phyloP scores from a whole-genome alignment of 2,329 filamentous ascomycete genomes.

The Didymellaceae sp. region DNA sequence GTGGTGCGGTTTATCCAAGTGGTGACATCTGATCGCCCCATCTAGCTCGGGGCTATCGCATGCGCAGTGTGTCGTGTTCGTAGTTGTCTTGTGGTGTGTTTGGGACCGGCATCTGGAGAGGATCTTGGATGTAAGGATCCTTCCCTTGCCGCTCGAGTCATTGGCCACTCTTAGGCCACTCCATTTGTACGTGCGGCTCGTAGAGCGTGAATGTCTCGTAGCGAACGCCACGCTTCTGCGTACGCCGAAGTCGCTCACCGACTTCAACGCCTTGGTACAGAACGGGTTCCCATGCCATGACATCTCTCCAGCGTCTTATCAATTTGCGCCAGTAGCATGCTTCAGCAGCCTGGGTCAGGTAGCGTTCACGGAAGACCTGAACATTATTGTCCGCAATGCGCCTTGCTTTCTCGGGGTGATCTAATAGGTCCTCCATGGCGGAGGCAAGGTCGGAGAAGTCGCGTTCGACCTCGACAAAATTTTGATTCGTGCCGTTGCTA shows the following conservation, averaged over 20 bases:
- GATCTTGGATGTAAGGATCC: slow-evolving; percentile 4
- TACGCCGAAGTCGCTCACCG: slow-evolving; percentile 26
- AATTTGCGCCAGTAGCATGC: slow-evolving; percentile 40
- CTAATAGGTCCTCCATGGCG: slow-evolving; percentile 39
- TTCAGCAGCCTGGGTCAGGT: slow-evolving; percentile 42
- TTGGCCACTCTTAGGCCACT: slow-evolving; percentile 11
- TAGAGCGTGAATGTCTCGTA: slow-evolving; percentile 42
- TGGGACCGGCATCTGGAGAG: slow-evolving; percentile 1
- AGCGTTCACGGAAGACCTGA: slow-evolving; percentile 39
- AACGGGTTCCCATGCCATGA: slow-evolving; percentile 31
- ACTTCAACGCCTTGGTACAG: slow-evolving; percentile 32
- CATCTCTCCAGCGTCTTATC: slow-evolving; percentile 19
- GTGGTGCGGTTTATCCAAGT: background rate
- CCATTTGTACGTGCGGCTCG: slow-evolving; percentile 8
- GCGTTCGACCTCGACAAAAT: slow-evolving; percentile 45
- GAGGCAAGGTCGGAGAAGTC: slow-evolving; percentile 42
- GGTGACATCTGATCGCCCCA: background rate
- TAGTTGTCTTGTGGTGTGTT: background rate
- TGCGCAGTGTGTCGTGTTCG: slow-evolving; percentile 11
- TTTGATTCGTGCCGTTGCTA: slow-evolving; percentile 39
- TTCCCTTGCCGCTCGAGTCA: slow-evolving; percentile 2
- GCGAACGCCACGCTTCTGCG: slow-evolving; percentile 36
- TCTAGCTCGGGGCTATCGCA: background rate
- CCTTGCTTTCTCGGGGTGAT: slow-evolving; percentile 42
- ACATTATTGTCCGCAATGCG: slow-evolving; percentile 44